Evolutionary conservation across 345 rosid genomes (phyloP), one percentile per base, ranked within the genome.

Genomic region (Brassica carinata): DNA sequence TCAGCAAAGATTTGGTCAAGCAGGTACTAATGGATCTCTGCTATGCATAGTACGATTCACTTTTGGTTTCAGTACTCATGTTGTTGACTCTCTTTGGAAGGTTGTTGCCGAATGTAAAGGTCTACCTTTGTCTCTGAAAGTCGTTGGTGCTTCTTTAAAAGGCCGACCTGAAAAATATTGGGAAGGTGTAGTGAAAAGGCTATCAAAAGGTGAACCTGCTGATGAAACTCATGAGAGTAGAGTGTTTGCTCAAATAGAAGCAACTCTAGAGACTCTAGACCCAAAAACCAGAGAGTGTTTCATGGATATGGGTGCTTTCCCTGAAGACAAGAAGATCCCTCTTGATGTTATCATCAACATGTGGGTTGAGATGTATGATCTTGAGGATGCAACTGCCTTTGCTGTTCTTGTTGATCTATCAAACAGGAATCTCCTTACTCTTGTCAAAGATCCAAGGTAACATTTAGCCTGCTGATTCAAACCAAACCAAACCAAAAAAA

Each of bases 301-400:
- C 91, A 67, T 92, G 87, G 99, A 90, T 75, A 33, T 96, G 84
- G 97, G 95, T 34, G 85, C 97, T 45, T 93, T 96, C 81, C 97
- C 98, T 31, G 99, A 96, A 89, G 98, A 92, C 86, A 90, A 80
- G 83, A 93, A 87, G 84, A 93, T 96, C 69, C 95, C 99, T 69
- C 88, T 90, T 29, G 95, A 90, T 83, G 92, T 87, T 57, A 90
- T 95, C 73, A 89, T 91, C 79, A 93, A 82, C 72, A 90, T 90
- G 90, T 95, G 98, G 94, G 87, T 85, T 1, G 97, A 90, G 85
- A 48, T 86, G 4, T 94, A 86, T 66, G 89, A 86, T 67, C 76
- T 93, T 2, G 89, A 86, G 0, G 87, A 83, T 7, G 89, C 84
- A 18, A 97, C 89, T n/a, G 99, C 97, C 62, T 96, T 86, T 76